Percentiles rank a stretch among this genome's conserved stretches.
phyloP scores from a whole-genome alignment of 2,329 filamentous ascomycete species.

The Trichoderma oligosporum region DNA sequence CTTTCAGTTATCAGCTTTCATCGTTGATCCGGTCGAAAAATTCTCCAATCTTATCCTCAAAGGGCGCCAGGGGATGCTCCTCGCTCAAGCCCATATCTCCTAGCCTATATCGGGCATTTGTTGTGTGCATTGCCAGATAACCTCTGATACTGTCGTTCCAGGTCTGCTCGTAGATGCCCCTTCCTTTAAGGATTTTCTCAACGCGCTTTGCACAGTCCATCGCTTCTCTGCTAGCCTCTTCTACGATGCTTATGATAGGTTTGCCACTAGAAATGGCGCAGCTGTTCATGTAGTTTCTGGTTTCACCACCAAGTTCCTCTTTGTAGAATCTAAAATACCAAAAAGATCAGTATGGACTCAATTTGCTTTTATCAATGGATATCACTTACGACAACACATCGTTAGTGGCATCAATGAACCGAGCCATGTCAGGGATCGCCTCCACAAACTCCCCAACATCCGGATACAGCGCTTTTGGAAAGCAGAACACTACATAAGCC shows the following conservation, averaged over 20 bases:
- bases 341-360: not conserved
- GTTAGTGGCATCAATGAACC: not conserved
- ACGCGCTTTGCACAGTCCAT: not conserved
- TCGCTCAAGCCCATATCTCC: not conserved
- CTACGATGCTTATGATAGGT: not conserved
- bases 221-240: not conserved
- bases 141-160: not conserved
- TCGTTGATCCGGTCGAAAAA: conserved; percentile 4
- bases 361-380: no score
- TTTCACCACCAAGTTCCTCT: not conserved
- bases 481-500: conserved; percentile 4
- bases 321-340: not conserved
- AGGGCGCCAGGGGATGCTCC: conserved; percentile 1
- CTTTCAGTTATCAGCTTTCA: not conserved
- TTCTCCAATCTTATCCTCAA: conserved; percentile 10
- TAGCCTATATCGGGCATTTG: conserved; percentile 1
- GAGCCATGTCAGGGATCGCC: conserved; percentile 6
- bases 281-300: not conserved
- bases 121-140: conserved; percentile 10
- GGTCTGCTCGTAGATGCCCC: conserved; percentile 3
- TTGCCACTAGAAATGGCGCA: not conserved
- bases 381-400: not conserved
- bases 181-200: not conserved
- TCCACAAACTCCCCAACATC: not conserved
- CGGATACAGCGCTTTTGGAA: conserved; percentile 1